These are phyloP conservation scores for Raffaelea ambrosiae DNA, from an alignment of 2,329 filamentous ascomycete species.

Conservation along the genomic window DNA sequence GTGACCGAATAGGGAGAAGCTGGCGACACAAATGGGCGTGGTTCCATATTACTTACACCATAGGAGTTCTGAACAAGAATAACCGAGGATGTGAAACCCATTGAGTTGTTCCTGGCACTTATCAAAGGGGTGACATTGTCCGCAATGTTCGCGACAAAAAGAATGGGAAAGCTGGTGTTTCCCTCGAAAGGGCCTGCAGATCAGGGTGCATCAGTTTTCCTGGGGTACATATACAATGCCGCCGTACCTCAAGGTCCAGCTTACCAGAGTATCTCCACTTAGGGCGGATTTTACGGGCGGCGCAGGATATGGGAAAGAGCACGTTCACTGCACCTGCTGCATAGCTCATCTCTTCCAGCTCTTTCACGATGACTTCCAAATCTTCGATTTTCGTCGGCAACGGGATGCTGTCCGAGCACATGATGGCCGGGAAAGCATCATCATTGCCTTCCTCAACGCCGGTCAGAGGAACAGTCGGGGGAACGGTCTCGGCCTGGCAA, in stretches of 20 bases:
- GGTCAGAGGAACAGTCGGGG: constrained; percentile 22
- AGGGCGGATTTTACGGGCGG: constrained; percentile 26
- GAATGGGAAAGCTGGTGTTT: constrained; percentile 29
- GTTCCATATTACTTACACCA: constrained; percentile 37
- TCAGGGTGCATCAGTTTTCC: too few relatives aligned
- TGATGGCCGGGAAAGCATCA: constrained; percentile 35
- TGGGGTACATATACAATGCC: too few relatives aligned
- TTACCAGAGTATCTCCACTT: constrained; percentile 27
- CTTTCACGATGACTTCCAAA: constrained; percentile 24
- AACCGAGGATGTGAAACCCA: constrained; percentile 24
- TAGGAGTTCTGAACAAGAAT: constrained; percentile 41
- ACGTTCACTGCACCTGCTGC: constrained; percentile 35
- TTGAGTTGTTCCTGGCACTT: constrained; percentile 21
- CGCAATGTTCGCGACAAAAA: constrained; percentile 32
- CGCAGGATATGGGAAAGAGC: constrained; percentile 30
- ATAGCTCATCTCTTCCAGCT: constrained; percentile 27
- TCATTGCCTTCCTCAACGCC: constrained; percentile 23
- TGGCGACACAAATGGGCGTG: background rate
- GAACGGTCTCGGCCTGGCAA: constrained; percentile 21
- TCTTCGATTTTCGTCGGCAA: constrained; percentile 22
- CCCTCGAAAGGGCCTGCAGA: constrained; percentile 16
- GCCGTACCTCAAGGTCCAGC: too few relatives aligned
- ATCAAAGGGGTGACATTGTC: constrained; percentile 38
- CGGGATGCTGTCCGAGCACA: constrained; percentile 33
- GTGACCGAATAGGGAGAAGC: too few relatives aligned